phyloP scores from a whole-genome alignment of 2,329 filamentous ascomycete species.

The Cryphonectria naterciae region DNA sequence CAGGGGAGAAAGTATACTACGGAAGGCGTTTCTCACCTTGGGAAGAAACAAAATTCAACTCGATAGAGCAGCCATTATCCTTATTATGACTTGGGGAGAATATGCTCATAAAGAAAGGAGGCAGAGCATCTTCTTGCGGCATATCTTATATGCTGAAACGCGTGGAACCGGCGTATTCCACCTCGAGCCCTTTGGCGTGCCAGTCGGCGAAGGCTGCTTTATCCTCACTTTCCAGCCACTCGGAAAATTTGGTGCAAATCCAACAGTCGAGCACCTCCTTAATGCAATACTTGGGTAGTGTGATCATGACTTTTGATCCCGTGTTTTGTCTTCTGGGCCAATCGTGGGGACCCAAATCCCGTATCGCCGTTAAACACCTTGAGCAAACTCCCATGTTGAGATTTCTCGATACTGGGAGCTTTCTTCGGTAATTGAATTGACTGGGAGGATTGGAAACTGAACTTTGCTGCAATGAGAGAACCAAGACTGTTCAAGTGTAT shows the following conservation, averaged over 20 bases:
- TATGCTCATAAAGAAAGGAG: not conserved
- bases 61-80: not conserved
- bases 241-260: not conserved
- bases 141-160: not conserved
- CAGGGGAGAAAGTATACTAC: not conserved
- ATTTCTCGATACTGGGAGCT: not conserved
- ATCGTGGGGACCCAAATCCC: not conserved
- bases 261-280: conserved; percentile 2
- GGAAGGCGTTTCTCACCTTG: not conserved
- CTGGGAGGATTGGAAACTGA: not conserved
- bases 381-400: not conserved
- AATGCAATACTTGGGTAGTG: not conserved
- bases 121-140: not conserved
- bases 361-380: not conserved
- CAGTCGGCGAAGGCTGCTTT: not conserved
- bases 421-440: not conserved
- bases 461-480: not conserved
- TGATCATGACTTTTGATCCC: not conserved
- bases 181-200: not conserved
- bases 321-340: not conserved
- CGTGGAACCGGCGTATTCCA: not conserved
- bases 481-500: not conserved
- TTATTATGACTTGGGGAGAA: not conserved
- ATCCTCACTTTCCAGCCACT: conserved; percentile 1
- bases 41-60: not conserved